phyloP scores from a whole-genome alignment of 2,329 filamentous ascomycete genomes.

The Berkeleyomyces basicola region DNA sequence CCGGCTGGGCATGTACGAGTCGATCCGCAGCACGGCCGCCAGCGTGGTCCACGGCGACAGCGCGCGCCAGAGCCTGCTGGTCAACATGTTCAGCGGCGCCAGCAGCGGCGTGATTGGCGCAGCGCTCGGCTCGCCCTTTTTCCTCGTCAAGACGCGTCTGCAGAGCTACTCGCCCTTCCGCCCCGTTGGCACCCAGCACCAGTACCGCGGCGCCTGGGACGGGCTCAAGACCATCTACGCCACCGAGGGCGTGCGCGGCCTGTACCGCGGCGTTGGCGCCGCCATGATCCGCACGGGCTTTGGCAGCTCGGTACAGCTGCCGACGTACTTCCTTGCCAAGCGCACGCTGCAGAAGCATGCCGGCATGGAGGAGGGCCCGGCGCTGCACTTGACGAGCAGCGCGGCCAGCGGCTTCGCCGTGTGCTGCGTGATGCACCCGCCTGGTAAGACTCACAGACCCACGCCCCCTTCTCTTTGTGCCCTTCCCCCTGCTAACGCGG shows the following conservation, averaged over 20 bases:
- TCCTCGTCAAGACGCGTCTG: slow-evolving; percentile 89
- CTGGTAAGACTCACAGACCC: slow-evolving; percentile 37
- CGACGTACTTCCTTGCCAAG: slow-evolving; percentile 97
- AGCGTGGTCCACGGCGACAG: slow-evolving; percentile 53
- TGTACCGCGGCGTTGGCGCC: slow-evolving; percentile 81
- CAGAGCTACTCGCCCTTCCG: slow-evolving; percentile 88
- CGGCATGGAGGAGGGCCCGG: slow-evolving; percentile 79
- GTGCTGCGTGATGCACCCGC: slow-evolving; percentile 95
- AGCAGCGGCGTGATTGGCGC: slow-evolving; percentile 80
- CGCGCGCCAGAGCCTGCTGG: slow-evolving; percentile 62
- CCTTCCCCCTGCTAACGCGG: neutral
- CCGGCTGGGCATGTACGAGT: slow-evolving; percentile 93
- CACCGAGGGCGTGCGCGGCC: slow-evolving; percentile 58
- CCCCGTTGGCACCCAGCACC: slow-evolving; percentile 92
- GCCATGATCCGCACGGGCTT: slow-evolving; percentile 95
- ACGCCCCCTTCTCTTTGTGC: neutral
- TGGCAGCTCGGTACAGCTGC: slow-evolving; percentile 86
- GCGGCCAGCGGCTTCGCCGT: slow-evolving; percentile 88
- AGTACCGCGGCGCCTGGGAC: slow-evolving; percentile 72
- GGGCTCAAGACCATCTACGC: slow-evolving; percentile 66
- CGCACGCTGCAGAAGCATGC: slow-evolving; percentile 64
- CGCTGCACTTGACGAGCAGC: slow-evolving; percentile 76
- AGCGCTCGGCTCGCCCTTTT: slow-evolving; percentile 87
- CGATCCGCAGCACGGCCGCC: slow-evolving; percentile 59
- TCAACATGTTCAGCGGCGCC: slow-evolving; percentile 91